A percentile compares a stretch with the other conserved stretches of the same genome.
phyloP scores from a whole-genome alignment of 179 eudicot species.

The Carnegiea gigantea region DNA sequence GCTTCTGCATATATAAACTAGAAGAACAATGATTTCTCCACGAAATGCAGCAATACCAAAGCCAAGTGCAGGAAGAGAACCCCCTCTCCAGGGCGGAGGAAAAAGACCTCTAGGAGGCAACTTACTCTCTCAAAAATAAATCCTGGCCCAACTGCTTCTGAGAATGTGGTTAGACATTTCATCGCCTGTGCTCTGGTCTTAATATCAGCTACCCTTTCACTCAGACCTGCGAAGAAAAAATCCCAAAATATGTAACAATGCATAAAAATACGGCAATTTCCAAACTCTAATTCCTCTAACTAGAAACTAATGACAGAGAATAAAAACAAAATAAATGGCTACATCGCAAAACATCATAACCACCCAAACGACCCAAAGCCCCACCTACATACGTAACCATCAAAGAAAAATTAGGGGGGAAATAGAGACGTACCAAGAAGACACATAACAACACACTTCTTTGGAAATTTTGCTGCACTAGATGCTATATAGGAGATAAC shows the following conservation, averaged over 20 bases:
- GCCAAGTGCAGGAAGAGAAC: neutral
- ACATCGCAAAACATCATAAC: too few species aligned
- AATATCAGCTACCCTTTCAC: constrained; percentile 98
- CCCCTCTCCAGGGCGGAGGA: neutral
- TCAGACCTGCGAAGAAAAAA: constrained; percentile 50
- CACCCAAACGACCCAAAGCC: too few species aligned
- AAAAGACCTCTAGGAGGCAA: neutral
- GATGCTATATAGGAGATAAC: constrained; percentile 75
- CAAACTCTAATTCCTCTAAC: neutral
- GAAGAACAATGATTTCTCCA: neutral
- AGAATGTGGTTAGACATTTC: constrained; percentile 87
- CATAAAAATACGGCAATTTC: neutral
- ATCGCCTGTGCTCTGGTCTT: constrained; percentile 92
- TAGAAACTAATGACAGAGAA: neutral
- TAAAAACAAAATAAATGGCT: neutral
- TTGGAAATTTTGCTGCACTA: constrained; percentile 78
- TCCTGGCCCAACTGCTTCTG: constrained; percentile 95
- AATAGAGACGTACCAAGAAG: constrained; percentile 63
- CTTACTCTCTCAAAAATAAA: constrained; percentile 94
- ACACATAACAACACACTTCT: constrained; percentile 97
- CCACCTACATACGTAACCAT: neutral
- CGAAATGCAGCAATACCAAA: neutral
- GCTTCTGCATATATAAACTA: too few species aligned
- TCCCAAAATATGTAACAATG: neutral
- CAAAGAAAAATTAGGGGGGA: neutral